Base-by-base conservation (phyloP, 306 rosid genomes). In the Herpetospermum pedunculosum region DNA sequence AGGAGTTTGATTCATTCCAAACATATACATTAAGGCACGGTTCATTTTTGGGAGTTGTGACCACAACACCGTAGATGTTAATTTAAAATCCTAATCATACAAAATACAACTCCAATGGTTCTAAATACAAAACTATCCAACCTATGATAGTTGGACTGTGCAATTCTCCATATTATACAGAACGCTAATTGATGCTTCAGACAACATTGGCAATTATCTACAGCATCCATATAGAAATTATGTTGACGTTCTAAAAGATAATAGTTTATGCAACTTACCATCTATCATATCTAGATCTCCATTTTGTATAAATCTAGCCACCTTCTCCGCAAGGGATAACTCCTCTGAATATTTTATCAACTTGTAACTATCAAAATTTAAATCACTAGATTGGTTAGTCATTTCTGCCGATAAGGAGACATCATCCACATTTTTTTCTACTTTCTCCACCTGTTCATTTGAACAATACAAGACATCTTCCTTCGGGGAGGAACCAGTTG, bases 221-320 rank as follows among this genome's bases (percentile, higher is more conserved):
- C 52, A 67, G 13, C 52, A 67, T 13, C 6, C 21, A 23, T 2
- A 40, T 40, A 13, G 49, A 64, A 64, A n/a, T 13, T 40, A 40
- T 21, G 50, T 69, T 69, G 73, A 7, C 37, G 44, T 3, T 68
- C 21, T 3, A 60, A 76, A 59, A 49, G 44, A 58, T 53, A 46
- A 32, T 50, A 70, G 35, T n/a, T n/a, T 23, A 28, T 73, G 60
- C 19, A 72, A 74, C 79, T 47, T 76, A 91, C 98, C 97, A 77
- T 89, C 92, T 65, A 83, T 68, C 21, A 77, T 79, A 81, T 85
- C 98, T 77, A 89, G 78, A 78, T 86, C 87, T 84, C 98, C 97
- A 81, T 82, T 82, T 78, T 80, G 91, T 79, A 91, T 82, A 80
- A 94, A 91, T 26, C 84, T 85, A 84, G 87, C 89, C 32, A 80